Percentiles rank a stretch among this genome's conserved stretches.
Evolutionary conservation across 805 yeast species (phyloP).

Genomic region (Kazachstania taianensis): DNA sequence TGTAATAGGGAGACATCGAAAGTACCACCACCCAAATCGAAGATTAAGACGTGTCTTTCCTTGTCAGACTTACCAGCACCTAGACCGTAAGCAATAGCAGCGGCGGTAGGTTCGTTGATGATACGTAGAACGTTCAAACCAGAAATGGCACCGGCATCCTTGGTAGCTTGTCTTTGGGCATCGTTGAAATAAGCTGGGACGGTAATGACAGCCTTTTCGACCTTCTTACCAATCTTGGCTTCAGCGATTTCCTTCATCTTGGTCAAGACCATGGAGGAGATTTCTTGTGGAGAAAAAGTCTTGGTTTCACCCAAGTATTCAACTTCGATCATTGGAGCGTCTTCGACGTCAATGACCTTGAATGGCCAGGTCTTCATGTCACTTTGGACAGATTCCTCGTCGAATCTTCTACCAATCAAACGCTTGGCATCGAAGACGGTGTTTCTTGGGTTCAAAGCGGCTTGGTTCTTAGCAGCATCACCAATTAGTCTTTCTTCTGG

Average conservation of each 20-base stretch:
- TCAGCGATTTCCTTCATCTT: constrained; percentile 92
- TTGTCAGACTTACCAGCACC: constrained; percentile 62
- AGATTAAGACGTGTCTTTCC: constrained; percentile 82
- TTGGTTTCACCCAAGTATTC: constrained; percentile 78
- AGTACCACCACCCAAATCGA: constrained; percentile 97
- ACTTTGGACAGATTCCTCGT: constrained; percentile 65
- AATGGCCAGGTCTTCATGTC: constrained; percentile 85
- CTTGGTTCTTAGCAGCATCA: constrained; percentile 97
- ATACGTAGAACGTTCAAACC: constrained; percentile 92
- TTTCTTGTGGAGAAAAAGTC: constrained; percentile 88
- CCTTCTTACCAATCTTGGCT: constrained; percentile 69
- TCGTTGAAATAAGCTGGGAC: constrained; percentile 97
- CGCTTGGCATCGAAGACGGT: constrained; percentile 90
- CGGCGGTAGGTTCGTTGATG: constrained; percentile 96
- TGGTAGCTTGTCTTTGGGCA: constrained; percentile 96
- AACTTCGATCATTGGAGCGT: constrained; percentile 75
- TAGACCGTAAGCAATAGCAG: constrained; percentile 94
- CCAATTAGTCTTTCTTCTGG: constrained; percentile 89
- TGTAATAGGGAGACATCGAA: constrained; percentile 89
- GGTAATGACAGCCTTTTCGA: constrained; percentile 86
- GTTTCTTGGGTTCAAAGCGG: constrained; percentile 85
- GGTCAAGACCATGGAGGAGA: constrained; percentile 82
- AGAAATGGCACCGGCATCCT: constrained; percentile 95
- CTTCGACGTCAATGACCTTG: constrained; percentile 60
- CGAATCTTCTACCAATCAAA: constrained; percentile 81